Evolutionary conservation across 108 stramenopile species (phyloP).

Genomic region (Pseudonitzschia multiseries): DNA sequence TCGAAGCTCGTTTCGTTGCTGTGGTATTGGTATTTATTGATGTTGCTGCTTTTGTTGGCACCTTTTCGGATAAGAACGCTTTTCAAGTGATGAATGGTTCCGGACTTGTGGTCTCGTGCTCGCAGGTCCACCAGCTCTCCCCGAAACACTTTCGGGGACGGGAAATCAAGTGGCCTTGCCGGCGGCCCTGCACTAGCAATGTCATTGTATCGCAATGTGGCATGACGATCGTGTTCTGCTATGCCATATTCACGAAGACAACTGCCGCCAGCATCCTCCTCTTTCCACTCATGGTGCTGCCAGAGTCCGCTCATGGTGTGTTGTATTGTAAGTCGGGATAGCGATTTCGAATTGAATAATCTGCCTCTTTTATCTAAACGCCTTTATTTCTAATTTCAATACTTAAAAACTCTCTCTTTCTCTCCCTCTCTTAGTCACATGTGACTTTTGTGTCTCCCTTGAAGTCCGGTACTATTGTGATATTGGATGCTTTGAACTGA

Average conservation of each 20-base stretch:
- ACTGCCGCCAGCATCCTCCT: not conserved
- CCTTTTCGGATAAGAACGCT: conserved; percentile 31
- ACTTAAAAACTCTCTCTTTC: no score
- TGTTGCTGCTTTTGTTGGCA: conserved; percentile 21
- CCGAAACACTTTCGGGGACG: conserved; percentile 54
- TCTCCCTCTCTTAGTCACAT: no score
- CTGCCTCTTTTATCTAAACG: not conserved
- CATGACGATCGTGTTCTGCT: conserved; percentile 23
- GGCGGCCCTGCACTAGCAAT: conserved; percentile 48
- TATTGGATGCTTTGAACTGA: no score
- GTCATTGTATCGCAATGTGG: conserved; percentile 40
- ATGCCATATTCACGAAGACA: not conserved
- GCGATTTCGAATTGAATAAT: not conserved
- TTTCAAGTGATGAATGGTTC: conserved; percentile 35
- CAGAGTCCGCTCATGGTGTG: conserved; percentile 10
- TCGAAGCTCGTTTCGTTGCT: conserved; percentile 3
- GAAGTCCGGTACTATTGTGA: no score
- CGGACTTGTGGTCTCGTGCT: conserved; percentile 57
- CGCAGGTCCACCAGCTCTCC: conserved; percentile 43
- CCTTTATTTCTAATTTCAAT: not conserved
- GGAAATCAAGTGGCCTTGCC: conserved; percentile 68
- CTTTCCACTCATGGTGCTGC: not conserved
- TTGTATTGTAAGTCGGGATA: not conserved
- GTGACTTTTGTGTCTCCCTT: no score
- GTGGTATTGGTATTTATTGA: conserved; percentile 22